Evolutionary conservation across 306 rosid genomes (phyloP), one percentile per base, ranked within the genome.

Genomic region (Casuarina equisetifolia): DNA sequence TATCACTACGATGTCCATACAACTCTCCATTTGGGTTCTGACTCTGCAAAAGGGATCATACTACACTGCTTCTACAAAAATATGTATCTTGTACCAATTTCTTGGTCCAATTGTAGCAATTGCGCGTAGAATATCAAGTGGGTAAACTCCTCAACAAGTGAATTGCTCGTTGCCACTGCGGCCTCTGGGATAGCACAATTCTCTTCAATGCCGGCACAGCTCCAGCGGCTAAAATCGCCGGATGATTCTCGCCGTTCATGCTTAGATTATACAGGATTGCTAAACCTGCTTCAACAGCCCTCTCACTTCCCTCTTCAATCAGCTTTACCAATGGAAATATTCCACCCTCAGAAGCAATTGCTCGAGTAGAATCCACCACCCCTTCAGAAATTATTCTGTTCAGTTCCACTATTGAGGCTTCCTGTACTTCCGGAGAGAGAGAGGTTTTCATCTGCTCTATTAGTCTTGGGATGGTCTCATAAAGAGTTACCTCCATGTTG

Each of bases 381-480:
- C 96, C 98, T 83, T 90, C 95, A 19, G 95, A 89, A 59, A 94
- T 79, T 82, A 94, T 90, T 83, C 89, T 88, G 86, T 85, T 86
- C 55, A 94, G 96, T 75, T 92, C 97, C 39, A 88, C 78, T 13
- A 77, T 93, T 32, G 96, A 92, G 13, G 80, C 84, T 88, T 94
- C 98, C 82, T 86, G 88, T 67, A 82, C 75, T 74, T 90, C 86
- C 36, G 15, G 64, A 40, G 92, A 88, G 76, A 85, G 59, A 4
- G 97, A 85, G 82, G 82, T 85, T 79, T 85, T 87, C 43, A 94
- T 85, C 81, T 88, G 88, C 82, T 90, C 88, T 52, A 90, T 1
- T 57, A 94, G 98, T 85, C 94, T 88, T 10, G 98, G 98, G 69
- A 94, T 85, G 3, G 89, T 90, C 82, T 94, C 92, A 16, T 92